Evolutionary conservation across 805 yeast genomes (phyloP), one percentile per base, ranked within the genome.

Genomic region (Yarrowia sp.): DNA sequence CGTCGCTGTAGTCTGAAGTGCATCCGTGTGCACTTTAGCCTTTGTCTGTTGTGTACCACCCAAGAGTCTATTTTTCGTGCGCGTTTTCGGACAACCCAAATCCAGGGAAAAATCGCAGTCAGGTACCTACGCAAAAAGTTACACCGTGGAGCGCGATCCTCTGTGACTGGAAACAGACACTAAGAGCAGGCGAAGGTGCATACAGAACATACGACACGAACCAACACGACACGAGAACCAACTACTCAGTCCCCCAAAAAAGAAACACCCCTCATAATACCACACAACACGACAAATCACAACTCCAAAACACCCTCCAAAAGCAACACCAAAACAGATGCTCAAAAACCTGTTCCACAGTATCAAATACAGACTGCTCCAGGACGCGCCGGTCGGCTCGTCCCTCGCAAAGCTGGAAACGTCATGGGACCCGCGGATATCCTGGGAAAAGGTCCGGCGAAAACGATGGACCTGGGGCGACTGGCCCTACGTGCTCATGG

Each of bases 401-500:
- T 66, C 73, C 13, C 68, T 74, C 11, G 69, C 70, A 45, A 50
- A 65, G 14, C 71, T 76, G 44, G 76, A 76, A 47, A 67, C 72
- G 13, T 74, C 76, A 36, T 73, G 74, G 69, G 77, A 76, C 64
- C 67, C 73, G 6, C 65, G 70, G 17, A 70, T 71, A 32, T 77
- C 79, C 8, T n/a, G 76, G 36, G 64, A 70, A 31, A 68, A 73
- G 38, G 47, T 79, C 42, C 67, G 69, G 17, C 68, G 68, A 14
- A 65, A 69, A 14, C 66, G 66, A 18, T 68, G 72, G 39, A 14
- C 51, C 22, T 58, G 65, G 55, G 28, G 45, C 10, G 96, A 90
- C 68, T 45, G 74, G 36, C 81, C 77, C 72, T 83, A 66, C 71
- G 77, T 60, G 84, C 83, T 81, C 80, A 81, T 77, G 76, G 81